A percentile compares a stretch with the other conserved stretches of the same genome.
phyloP scores from a whole-genome alignment of 176 grass and related monocot species.

The Olyra latifolia region DNA sequence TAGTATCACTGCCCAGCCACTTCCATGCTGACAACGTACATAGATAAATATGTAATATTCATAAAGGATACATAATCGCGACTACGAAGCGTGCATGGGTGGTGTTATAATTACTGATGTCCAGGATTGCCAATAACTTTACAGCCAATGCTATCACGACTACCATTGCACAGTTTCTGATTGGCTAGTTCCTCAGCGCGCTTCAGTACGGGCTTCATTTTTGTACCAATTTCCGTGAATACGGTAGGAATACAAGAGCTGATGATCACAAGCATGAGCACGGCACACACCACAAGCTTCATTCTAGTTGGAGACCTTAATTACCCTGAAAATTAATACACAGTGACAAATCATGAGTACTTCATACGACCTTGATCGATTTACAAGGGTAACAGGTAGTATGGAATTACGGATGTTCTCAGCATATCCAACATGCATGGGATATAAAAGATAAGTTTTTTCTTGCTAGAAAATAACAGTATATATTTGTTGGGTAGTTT shows the following conservation, averaged over 20 bases:
- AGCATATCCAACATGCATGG: not conserved
- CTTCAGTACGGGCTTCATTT: not conserved
- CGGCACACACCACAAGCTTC: not conserved
- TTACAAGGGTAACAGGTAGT: not conserved
- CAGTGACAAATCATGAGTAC: not conserved
- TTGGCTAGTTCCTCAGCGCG: no score
- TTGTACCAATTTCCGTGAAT: not conserved
- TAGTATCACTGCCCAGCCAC: no score
- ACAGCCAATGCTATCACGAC: no score
- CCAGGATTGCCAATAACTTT: no score
- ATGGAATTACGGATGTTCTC: not conserved
- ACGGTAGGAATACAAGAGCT: not conserved
- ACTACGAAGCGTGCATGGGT: no score
- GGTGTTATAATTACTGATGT: no score
- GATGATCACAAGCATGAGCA: not conserved
- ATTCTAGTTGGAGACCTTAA: not conserved
- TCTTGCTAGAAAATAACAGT: not conserved
- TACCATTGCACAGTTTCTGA: no score
- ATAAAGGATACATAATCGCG: no score
- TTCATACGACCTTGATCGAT: not conserved
- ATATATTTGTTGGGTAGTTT: not conserved
- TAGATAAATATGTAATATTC: no score
- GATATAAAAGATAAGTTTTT: not conserved
- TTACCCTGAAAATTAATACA: not conserved
- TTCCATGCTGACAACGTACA: no score